Base-by-base conservation (phyloP, 148 eudicot genomes). In the Oxyria digyna region DNA sequence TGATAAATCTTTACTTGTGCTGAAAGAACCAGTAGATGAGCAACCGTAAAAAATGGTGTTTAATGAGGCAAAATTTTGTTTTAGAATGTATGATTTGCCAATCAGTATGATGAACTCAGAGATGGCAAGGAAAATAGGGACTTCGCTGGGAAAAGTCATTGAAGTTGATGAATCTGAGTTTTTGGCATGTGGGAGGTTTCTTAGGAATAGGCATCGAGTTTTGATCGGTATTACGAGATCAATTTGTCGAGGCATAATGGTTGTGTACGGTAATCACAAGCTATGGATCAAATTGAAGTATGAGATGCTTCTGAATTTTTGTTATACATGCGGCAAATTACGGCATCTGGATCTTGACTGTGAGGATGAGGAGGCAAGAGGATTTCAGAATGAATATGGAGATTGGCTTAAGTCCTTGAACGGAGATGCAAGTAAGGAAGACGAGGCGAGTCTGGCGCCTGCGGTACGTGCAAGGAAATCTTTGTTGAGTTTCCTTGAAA, bases 91-190 rank as follows among this genome's bases (percentile, higher is more conserved):
- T 35, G 38, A 35, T 35, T 6, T 35, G 4, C 38, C 38, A 2
- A 67, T 70, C 29, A 67, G 31, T 29, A 32, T 31, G 32, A 17
- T n/a, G 1, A 69, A 65, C 64, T 55, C 69, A 59, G 46, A 38
- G 3, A 35, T 35, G 38, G 38, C 38, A n/a, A 55, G 38, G 20
- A 69, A 1, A 62, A 17, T 64, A 18, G 73, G 52, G 40, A 65
- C 54, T 29, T 35, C 24, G 21, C 15, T 66, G 0, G 45, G 26
- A 66, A 38, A 38, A 4, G 32, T 11, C 12, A 0, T 15, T 24
- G 69, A 18, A 35, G n/a, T n/a, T n/a, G 24, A 66, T 38, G 45
- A 66, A 6, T 3, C 42, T 2, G 20, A 66, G 4, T 0, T 66
- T 1, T 10, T 42, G 4, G 12, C 21, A 0, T 33, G 42, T 41